Evolutionary conservation across 495 filamentous ascomycete genomes (phyloP).

Genomic region (Aspergillus bertholletiae): DNA sequence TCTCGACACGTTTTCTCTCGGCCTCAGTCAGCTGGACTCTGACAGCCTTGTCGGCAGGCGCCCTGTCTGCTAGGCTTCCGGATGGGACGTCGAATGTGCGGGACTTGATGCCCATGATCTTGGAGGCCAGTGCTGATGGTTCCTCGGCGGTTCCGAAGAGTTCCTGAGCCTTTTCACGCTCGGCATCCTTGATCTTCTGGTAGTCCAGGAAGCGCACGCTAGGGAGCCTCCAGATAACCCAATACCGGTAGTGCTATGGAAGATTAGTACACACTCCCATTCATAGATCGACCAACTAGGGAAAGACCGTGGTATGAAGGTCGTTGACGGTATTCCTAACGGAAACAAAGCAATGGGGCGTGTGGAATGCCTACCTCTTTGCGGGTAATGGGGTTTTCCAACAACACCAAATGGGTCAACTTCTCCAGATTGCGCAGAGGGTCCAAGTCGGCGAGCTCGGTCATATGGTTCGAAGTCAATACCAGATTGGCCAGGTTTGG

Average conservation of each 20-base stretch:
- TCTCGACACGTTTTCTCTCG: slow-evolving; percentile 66
- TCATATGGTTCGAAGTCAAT: slow-evolving; percentile 71
- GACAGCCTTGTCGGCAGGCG: slow-evolving; percentile 59
- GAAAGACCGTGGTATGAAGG: background rate
- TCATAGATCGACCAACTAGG: no score
- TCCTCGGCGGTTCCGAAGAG: slow-evolving; percentile 76
- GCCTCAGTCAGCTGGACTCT: slow-evolving; percentile 64
- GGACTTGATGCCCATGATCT: slow-evolving; percentile 89
- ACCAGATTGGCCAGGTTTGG: slow-evolving; percentile 77
- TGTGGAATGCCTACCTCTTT: slow-evolving; percentile 69
- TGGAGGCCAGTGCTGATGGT: slow-evolving; percentile 76
- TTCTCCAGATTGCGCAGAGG: slow-evolving; percentile 63
- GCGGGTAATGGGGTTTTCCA: slow-evolving; percentile 85
- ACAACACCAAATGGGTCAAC: slow-evolving; percentile 74
- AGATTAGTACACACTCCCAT: slow-evolving; percentile 4
- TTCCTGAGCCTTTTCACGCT: slow-evolving; percentile 69
- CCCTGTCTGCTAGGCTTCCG: slow-evolving; percentile 34
- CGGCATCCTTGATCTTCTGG: slow-evolving; percentile 80
- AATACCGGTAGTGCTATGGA: slow-evolving; percentile 84
- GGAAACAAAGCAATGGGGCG: background rate
- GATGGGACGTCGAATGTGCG: slow-evolving; percentile 69
- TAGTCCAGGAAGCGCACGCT: slow-evolving; percentile 90
- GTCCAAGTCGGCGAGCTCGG: slow-evolving; percentile 83
- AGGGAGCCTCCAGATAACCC: slow-evolving; percentile 83
- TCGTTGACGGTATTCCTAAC: background rate